Evolutionary conservation across 139 green algal genomes (phyloP), one percentile per base, ranked within the genome.

Genomic region (Tetradesmus obliquus): DNA sequence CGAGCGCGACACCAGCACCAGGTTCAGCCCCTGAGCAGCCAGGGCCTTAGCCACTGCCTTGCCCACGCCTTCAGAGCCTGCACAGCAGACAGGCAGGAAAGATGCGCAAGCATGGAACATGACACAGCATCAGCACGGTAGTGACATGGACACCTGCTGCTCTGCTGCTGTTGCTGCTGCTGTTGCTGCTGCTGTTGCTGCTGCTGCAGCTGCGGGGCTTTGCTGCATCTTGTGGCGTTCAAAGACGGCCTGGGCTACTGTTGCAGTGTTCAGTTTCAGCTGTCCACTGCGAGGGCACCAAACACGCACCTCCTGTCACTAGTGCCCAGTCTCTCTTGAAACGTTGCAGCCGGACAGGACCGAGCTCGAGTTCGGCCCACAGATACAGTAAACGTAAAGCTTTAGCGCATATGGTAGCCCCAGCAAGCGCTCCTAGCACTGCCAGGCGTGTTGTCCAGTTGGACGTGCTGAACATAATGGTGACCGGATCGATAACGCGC

Each of bases 391-490:
- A 13, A 57, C 84, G 58, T 20, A 79, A 19, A 6, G 72, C 20
- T 51, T 88, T 88, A 5, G 58, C 84, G 13, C n/a, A 58, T 17
- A 88, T n/a, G 19, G 72, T n/a, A 17, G 20, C 55, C 58, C 55
- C 84, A 24, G 84, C 45, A 19, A 79, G 12, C 32, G 57, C 84
- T 45, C 84, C 84, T 0, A 88, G 13, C 57, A 88, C 84, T 53
- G 84, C 84, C 71, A 88, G 84, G n/a, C 55, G 84, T 1, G 82
- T 74, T 22, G 72, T 74, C 82, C 54, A 87, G 15, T 87, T 20
- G 20, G 82, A 71, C 3, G 82, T 76, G 66, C 62, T 13, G 62
- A 24, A 76, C 66, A 76, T 76, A 19, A 19, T 3, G 17, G n/a
- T 20, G 15, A 76, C 32, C 32, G 32, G 32, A 45, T 45, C 32